Evolutionary conservation across 257 asterid genomes (phyloP), one percentile per base, ranked within the genome.

Genomic region (Pogostemon cablin): DNA sequence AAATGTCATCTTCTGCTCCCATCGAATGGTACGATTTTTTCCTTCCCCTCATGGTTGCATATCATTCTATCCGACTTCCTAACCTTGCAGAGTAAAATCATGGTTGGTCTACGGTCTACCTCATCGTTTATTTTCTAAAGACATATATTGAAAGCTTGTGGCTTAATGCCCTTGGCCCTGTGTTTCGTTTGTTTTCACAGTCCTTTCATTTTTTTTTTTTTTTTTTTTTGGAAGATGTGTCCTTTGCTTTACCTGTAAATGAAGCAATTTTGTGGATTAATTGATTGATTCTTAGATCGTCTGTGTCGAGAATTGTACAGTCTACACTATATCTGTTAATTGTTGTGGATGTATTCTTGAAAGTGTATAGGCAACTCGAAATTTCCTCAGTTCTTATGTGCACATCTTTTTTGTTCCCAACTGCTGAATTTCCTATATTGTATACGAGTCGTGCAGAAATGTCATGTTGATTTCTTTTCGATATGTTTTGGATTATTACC

Each of bases 1-100:
- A 7, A 67, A 54, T 25, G 60, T 34, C 37, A 61, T 38, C 50
- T 37, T 60, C 25, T 32, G 7, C 7, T 43, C 37, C 12, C 25
- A 37, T 6, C 20, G n/a, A 32, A 7, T 63, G 38, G 61, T n/a
- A 41, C 37, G 20, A 25, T 25, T 25, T 25, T 25, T 25, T 25
- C 32, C 32, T 25, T 25, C 32, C 32, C 32, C 32, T 1, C 32
- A 25, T 25, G 32, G 32, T 25, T 25, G 32, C 32, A 25, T 25
- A 25, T 25, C 32, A 12, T 75, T 57, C 67, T 80, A n/a, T 60
- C 41, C 72, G 76, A 77, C 53, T 88, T 80, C 37, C 68, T 81
- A 64, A 80, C 81, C 53, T 72, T 83, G 56, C 47, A 82, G 78
- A 79, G 68, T 64, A 83, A 83, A 43, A 65, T 82, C 52, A 79